phyloP scores from a whole-genome alignment of 495 filamentous ascomycete species.

The Entonaema liquescens region DNA sequence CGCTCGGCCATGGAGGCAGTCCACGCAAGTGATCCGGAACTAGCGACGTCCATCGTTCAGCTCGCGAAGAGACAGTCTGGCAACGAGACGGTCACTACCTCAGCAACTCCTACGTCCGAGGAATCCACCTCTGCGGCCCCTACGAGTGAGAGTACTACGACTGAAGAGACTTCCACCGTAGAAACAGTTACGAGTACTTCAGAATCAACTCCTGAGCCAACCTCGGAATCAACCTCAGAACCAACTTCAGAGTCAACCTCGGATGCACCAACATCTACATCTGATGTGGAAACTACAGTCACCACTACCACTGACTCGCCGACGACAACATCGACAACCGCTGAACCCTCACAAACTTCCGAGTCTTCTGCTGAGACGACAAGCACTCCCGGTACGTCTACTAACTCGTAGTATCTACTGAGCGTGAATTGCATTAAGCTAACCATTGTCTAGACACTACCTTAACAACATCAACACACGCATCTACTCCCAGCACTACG shows the following conservation, averaged over 20 bases:
- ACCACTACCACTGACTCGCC: background rate
- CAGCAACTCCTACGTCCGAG: conserved; percentile 7
- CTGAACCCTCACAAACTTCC: conserved; percentile 24
- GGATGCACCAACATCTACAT: conserved; percentile 28
- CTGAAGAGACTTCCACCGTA: conserved; percentile 22
- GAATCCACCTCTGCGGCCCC: conserved; percentile 25
- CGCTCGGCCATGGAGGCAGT: conserved; percentile 46
- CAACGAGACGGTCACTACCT: conserved; percentile 35
- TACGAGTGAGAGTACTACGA: conserved; percentile 32
- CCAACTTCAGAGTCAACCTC: conserved; percentile 10
- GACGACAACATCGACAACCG: background rate
- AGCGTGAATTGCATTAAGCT: background rate
- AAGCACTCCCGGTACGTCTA: conserved; percentile 35
- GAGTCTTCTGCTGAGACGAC: conserved; percentile 27
- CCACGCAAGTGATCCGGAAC: conserved; percentile 41
- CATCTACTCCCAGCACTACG: conserved; percentile 26
- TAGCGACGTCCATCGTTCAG: conserved; percentile 49
- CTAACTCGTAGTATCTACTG: conserved; percentile 1
- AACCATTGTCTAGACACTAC: conserved; percentile 31
- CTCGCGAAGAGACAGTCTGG: conserved; percentile 50
- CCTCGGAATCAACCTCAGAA: conserved; percentile 18
- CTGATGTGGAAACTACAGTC: conserved; percentile 8
- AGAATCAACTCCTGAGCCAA: background rate
- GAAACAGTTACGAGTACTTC: conserved; percentile 24
- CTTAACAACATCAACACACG: conserved; percentile 25